A percentile compares a stretch with the other conserved stretches of the same genome.
phyloP scores from a whole-genome alignment of 768 basidiomycete species.

The Mycena metata region DNA sequence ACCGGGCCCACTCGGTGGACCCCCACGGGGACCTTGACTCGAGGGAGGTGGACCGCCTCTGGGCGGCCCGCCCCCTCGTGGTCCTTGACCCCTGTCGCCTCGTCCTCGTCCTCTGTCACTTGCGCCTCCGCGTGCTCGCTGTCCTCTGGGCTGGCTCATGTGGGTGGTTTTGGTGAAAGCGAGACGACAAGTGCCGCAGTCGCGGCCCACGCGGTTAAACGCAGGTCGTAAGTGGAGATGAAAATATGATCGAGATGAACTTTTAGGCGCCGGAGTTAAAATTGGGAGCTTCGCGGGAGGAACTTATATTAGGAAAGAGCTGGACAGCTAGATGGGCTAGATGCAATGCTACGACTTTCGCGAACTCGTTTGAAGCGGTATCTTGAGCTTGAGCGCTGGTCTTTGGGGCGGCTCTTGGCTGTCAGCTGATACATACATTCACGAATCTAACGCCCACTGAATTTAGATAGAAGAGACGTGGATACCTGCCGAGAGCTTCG shows the following conservation, averaged over 20 bases:
- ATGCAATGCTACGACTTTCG: not conserved
- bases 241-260: not conserved
- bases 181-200: not conserved
- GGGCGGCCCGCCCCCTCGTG: constrained; percentile 6
- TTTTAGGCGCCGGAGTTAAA: not conserved
- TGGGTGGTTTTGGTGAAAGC: constrained; percentile 13
- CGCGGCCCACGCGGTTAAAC: constrained; percentile 5
- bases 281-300: not conserved
- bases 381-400: no score
- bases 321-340: not conserved
- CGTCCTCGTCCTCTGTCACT: constrained; percentile 13
- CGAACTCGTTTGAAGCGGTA: no score
- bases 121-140: constrained; percentile 13
- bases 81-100: constrained; percentile 22
- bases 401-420: not conserved
- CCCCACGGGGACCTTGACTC: constrained; percentile 8
- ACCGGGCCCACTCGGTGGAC: constrained; percentile 8
- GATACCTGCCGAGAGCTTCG: no score
- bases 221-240: not conserved
- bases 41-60: constrained; percentile 11
- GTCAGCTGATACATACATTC: constrained; percentile 23
- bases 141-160: constrained; percentile 35
- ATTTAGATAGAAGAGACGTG: not conserved
- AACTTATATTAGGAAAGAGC: not conserved
- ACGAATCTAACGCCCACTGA: not conserved